A percentile compares a stretch with the other conserved stretches of the same genome.
Conservation (phyloP, 2,329 filamentous ascomycete species). For the Capronia coronata region DNA sequence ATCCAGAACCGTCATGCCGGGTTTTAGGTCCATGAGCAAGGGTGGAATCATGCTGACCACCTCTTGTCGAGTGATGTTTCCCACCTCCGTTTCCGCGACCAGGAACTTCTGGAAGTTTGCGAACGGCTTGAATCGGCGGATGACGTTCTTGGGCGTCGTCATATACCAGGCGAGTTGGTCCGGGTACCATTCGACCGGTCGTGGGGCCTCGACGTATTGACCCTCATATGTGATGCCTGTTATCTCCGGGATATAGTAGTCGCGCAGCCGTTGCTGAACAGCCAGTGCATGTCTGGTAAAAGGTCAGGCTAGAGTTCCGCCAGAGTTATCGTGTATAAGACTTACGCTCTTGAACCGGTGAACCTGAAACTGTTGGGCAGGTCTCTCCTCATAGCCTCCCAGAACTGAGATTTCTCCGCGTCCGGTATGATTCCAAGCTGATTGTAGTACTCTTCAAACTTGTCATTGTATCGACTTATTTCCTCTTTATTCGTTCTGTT, state of each 20-base stretch:
- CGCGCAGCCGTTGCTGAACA: conserved; percentile 80
- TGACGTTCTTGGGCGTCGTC: conserved; percentile 94
- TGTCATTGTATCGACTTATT: conserved; percentile 71
- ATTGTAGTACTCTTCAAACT: conserved; percentile 83
- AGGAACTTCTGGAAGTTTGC: conserved; percentile 95
- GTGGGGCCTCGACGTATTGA: conserved; percentile 70
- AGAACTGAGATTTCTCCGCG: conserved; percentile 73
- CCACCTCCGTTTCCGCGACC: conserved; percentile 92
- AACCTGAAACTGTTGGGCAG: conserved; percentile 97
- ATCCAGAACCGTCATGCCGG: conserved; percentile 88
- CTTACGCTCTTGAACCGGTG: conserved; percentile 83
- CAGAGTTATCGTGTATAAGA: not conserved
- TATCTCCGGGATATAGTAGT: conserved; percentile 86
- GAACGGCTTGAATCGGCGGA: conserved; percentile 90
- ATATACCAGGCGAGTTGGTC: conserved; percentile 94
- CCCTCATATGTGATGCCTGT: conserved; percentile 78
- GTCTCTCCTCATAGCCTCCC: conserved; percentile 73
- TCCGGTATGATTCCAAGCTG: conserved; percentile 66
- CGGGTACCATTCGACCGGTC: conserved; percentile 83
- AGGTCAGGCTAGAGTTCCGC: conserved; percentile 1
- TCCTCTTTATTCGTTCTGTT: conserved; percentile 49
- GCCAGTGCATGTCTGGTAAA: conserved; percentile 70
- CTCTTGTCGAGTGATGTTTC: conserved; percentile 96
- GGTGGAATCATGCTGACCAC: conserved; percentile 99
- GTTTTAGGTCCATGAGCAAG: conserved; percentile 80